These are phyloP conservation scores for Trichoderma arundinaceum DNA, from an alignment of 2,329 filamentous ascomycete genomes.

Conservation along the genomic window DNA sequence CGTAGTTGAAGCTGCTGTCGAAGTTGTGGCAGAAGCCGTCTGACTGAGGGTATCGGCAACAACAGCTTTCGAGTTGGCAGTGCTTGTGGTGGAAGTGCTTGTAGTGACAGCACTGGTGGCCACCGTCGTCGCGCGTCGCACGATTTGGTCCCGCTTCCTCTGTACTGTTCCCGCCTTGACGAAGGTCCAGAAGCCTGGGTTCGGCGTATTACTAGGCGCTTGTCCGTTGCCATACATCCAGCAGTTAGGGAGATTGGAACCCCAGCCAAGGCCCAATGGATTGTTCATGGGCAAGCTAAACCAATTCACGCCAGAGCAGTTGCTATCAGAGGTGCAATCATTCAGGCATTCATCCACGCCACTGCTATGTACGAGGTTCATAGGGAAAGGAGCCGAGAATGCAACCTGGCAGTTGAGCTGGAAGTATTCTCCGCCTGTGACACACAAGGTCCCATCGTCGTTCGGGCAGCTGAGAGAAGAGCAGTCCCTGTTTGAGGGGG, in stretches of 20 bases:
- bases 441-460: not conserved
- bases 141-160: not conserved
- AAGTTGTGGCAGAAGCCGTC: not conserved
- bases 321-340: not conserved
- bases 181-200: not conserved
- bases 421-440: not conserved
- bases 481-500: not conserved
- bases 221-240: not conserved
- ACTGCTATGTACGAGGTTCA: not conserved
- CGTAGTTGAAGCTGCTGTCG: not conserved
- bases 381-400: not conserved
- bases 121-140: not conserved
- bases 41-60: not conserved
- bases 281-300: not conserved
- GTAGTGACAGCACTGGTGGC: not conserved
- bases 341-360: not conserved
- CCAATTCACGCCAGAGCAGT: not conserved
- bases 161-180: not conserved
- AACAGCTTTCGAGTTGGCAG: not conserved
- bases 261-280: too few relatives aligned
- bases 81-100: not conserved
- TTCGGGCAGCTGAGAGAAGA: not conserved
- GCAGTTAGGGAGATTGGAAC: rapidly evolving
- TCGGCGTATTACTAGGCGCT: too few relatives aligned
- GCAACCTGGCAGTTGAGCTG: not conserved